phyloP scores from a whole-genome alignment of 352 stramenopile genomes.

The Globisporangium camurandrum region DNA sequence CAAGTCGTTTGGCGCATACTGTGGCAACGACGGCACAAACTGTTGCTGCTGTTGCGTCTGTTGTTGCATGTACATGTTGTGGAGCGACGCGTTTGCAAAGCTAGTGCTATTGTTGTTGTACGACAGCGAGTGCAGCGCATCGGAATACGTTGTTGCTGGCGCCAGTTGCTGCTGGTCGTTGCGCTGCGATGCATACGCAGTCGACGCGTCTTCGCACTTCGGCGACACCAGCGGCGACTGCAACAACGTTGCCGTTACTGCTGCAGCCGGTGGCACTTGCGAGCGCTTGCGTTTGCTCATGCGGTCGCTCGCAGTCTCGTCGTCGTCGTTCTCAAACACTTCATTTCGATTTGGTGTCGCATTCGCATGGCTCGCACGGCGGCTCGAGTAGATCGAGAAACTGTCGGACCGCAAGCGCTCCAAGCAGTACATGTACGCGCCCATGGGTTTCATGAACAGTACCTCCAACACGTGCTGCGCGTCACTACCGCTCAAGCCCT shows the following conservation, averaged over 20 bases:
- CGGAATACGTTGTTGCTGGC: too few species aligned
- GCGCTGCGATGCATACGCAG: not conserved
- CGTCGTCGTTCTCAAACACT: conserved; percentile 38
- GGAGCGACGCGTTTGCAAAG: not conserved
- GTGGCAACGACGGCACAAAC: conserved; percentile 1
- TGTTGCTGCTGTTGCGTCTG: conserved; percentile 14
- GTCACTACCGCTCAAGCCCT: conserved; percentile 70
- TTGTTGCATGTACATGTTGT: conserved; percentile 19
- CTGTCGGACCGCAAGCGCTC: conserved; percentile 66
- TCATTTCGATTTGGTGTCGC: too few species aligned
- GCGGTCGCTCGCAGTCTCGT: conserved; percentile 30
- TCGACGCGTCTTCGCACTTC: conserved; percentile 14
- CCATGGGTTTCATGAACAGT: conserved; percentile 81
- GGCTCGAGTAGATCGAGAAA: conserved; percentile 77
- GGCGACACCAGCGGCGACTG: conserved; percentile 33
- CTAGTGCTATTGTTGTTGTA: not conserved
- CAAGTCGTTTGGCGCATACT: conserved; percentile 30
- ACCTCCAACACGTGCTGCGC: conserved; percentile 73
- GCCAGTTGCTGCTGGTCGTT: not conserved
- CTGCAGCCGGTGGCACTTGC: conserved; percentile 23
- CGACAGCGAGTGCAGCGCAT: not conserved
- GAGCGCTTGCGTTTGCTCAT: conserved; percentile 53
- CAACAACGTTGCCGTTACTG: conserved; percentile 20
- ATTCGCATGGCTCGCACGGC: conserved; percentile 51
- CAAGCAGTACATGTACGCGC: conserved; percentile 74